These are phyloP conservation scores for Malassezia brasiliensis DNA, from an alignment of 1,284 basidiomycete species.

Conservation along the genomic window DNA sequence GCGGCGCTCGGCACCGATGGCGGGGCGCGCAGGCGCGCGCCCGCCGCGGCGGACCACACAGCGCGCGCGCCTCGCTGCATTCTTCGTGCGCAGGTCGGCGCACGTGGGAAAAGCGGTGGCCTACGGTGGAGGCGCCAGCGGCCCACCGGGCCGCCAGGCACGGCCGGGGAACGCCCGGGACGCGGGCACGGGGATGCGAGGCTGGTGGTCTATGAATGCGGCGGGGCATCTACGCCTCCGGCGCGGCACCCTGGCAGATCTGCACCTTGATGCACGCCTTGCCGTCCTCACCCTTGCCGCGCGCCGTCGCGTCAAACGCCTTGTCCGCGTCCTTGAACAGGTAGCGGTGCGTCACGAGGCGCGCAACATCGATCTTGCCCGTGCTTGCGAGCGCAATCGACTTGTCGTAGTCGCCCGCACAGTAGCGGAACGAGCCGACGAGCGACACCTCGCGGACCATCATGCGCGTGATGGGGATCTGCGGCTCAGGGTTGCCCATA, in stretches of 20 bases:
- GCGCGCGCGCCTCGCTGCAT: background rate
- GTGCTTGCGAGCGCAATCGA: constrained; percentile 54
- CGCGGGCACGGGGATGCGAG: background rate
- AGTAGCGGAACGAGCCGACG: constrained; percentile 66
- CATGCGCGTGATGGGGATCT: constrained; percentile 51
- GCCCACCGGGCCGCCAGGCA: no score
- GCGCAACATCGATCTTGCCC: constrained; percentile 54
- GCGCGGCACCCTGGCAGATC: constrained; percentile 42
- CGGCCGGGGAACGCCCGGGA: no score
- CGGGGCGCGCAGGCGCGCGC: background rate
- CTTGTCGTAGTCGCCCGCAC: constrained; percentile 62
- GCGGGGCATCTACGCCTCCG: no score
- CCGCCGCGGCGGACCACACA: background rate
- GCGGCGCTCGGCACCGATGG: no score
- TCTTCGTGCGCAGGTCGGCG: no score
- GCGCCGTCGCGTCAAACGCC: constrained; percentile 54
- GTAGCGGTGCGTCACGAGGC: constrained; percentile 56
- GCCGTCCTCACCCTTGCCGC: constrained; percentile 62
- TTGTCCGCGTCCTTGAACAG: constrained; percentile 52
- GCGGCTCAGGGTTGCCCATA: constrained; percentile 49
- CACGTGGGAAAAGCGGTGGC: background rate
- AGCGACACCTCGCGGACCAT: constrained; percentile 31
- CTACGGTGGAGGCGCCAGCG: no score
- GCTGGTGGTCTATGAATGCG: no score
- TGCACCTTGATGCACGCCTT: constrained; percentile 53